Conservation (phyloP, 2,329 filamentous ascomycete species). For the Hyphodiscus sp. region DNA sequence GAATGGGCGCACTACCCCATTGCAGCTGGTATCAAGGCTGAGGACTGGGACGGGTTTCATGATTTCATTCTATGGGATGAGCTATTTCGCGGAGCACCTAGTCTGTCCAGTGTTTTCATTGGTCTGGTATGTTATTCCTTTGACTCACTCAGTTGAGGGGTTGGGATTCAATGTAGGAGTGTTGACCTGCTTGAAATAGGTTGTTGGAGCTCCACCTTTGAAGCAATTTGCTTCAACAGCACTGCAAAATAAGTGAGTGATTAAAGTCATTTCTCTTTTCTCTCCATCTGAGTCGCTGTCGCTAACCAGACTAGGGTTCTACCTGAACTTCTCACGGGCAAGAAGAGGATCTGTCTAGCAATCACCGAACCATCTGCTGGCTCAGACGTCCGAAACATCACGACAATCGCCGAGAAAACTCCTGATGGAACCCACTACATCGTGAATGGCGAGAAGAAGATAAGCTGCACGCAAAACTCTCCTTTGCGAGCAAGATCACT, state of each 20-base stretch:
- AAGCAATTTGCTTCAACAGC: constrained; percentile 21
- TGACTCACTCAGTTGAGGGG: too few relatives aligned
- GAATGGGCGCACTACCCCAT: constrained; percentile 20
- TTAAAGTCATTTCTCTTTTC: neutral
- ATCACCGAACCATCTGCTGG: constrained; percentile 72
- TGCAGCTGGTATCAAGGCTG: constrained; percentile 21
- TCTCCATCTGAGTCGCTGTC: neutral
- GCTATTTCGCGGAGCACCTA: constrained; percentile 21
- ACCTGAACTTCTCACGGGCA: constrained; percentile 58
- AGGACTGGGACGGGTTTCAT: constrained; percentile 33
- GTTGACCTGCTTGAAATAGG: constrained; percentile 1
- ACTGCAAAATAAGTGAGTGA: constrained; percentile 6
- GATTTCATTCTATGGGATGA: constrained; percentile 33
- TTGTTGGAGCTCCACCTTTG: constrained; percentile 28
- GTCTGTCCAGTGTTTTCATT: constrained; percentile 6
- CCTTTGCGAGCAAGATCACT: neutral
- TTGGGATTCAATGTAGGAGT: neutral
- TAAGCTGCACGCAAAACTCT: neutral
- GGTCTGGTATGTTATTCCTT: constrained; percentile 4
- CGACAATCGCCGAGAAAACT: constrained; percentile 57
- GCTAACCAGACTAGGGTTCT: constrained; percentile 6
- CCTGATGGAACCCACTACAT: constrained; percentile 47
- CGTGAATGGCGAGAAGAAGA: constrained; percentile 34
- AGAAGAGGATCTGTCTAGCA: constrained; percentile 63
- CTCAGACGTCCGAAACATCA: constrained; percentile 65